These are phyloP conservation scores for Mentha longifolia DNA, from an alignment of 257 asterid genomes.

Conservation along the genomic window DNA sequence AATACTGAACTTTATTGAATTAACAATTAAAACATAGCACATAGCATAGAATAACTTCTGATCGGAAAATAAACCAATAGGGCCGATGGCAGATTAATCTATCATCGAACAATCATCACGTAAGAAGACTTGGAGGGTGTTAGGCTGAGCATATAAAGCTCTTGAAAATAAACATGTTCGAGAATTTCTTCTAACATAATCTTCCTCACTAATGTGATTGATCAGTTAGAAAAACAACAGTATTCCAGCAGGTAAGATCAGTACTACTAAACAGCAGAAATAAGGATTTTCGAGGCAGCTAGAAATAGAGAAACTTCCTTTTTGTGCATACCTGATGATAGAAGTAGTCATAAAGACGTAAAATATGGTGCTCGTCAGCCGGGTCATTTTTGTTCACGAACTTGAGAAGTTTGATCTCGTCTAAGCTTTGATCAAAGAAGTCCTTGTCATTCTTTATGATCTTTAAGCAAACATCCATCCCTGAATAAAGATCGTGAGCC, in stretches of 20 bases:
- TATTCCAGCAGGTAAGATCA: too few relatives aligned
- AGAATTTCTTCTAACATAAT: background rate
- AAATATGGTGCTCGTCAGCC: conserved; percentile 71
- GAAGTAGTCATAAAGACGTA: conserved; percentile 89
- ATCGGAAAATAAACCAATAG: too few relatives aligned
- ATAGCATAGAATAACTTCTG: too few relatives aligned
- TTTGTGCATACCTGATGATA: conserved; percentile 73
- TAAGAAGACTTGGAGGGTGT: too few relatives aligned
- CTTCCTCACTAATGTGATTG: too few relatives aligned
- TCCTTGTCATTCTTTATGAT: conserved; percentile 92
- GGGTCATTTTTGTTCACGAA: conserved; percentile 87
- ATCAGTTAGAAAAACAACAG: too few relatives aligned
- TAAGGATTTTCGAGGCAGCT: too few relatives aligned
- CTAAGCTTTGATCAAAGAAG: conserved; percentile 89
- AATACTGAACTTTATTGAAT: too few relatives aligned
- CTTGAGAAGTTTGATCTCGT: conserved; percentile 89
- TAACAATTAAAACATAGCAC: too few relatives aligned
- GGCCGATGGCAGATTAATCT: too few relatives aligned
- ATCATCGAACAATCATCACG: too few relatives aligned
- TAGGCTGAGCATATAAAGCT: too few relatives aligned
- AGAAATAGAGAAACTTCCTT: background rate
- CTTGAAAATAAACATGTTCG: background rate
- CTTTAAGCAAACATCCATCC: conserved; percentile 87
- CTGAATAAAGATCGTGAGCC: conserved; percentile 76
- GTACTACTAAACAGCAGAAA: background rate